phyloP scores from a whole-genome alignment of 2,329 filamentous ascomycete genomes.

The Penicillium verrucosum region DNA sequence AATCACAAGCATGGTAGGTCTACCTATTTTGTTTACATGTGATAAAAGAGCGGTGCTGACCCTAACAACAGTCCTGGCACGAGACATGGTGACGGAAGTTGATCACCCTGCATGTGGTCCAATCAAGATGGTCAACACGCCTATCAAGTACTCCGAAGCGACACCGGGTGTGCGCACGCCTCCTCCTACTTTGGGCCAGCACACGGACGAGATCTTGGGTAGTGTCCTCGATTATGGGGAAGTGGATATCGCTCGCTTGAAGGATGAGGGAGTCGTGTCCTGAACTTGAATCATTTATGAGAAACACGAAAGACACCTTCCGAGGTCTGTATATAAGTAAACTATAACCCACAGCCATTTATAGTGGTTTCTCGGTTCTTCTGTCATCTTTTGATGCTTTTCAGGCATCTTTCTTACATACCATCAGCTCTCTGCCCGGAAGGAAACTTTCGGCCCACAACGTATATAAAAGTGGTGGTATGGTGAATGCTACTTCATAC shows the following conservation, averaged over 20 bases:
- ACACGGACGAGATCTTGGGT: constrained; percentile 73
- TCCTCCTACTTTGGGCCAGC: constrained; percentile 82
- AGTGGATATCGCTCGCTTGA: constrained; percentile 60
- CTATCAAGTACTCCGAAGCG: constrained; percentile 87
- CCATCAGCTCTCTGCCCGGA: neutral
- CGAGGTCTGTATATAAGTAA: constrained; percentile 5
- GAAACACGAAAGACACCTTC: neutral
- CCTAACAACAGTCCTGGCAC: constrained; percentile 55
- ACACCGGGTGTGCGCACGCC: constrained; percentile 71
- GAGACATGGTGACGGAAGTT: constrained; percentile 85
- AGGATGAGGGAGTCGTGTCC: constrained; percentile 63
- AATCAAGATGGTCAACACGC: constrained; percentile 88
- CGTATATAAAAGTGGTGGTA: neutral
- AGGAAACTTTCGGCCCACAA: neutral
- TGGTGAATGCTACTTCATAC: neutral
- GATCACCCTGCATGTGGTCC: constrained; percentile 79
- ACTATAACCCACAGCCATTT: neutral
- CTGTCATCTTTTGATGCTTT: neutral
- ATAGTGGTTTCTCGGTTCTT: neutral
- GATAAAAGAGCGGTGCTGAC: neutral
- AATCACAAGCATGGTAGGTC: constrained; percentile 74
- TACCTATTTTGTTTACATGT: neutral
- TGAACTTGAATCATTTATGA: constrained; percentile 29
- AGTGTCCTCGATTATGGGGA: constrained; percentile 60
- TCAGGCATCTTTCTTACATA: neutral